Base-by-base conservation (phyloP, 441 rosid genomes). In the Eutrema salsugineum region DNA sequence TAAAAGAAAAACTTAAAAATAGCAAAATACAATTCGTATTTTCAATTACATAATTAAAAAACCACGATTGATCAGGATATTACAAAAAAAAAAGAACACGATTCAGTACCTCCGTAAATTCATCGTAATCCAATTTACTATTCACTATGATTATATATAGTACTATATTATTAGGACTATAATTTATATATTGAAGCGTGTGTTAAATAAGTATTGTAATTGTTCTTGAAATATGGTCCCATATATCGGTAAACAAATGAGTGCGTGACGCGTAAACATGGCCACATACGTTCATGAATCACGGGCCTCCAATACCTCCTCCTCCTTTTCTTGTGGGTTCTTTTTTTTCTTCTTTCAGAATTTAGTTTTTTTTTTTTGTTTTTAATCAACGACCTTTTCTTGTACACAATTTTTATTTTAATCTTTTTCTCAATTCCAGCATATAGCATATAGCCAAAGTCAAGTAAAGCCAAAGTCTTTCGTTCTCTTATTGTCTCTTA, bases 351-450 rank as follows among this genome's bases (percentile, higher is more conserved):
- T n/a, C n/a, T n/a, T n/a, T n/a, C n/a, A n/a, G n/a, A n/a, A n/a
- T 30, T 32, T 19, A 36, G 28, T 11, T 42, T 24, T 43, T 22
- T 46, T 66, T 24, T 11, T 42, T 24, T 43, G 15, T 46, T 66
- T 24, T 24, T 8, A 15, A 50, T 56, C 57, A 50, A 67, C 44
- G 78, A 73, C 78, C 48, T 24, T 11, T 73, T 73, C 68, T 50
- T 66, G 11, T 48, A 12, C 54, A 39, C 32, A 30, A 30, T 57
- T 72, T 72, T 38, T 43, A 12, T 10, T 24, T 33, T 58, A 15
- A 22, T 2, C 9, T 24, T n/a, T 15, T 11, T 24, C 20, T 27
- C n/a, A 28, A 8, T 19, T 44, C 57, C n/a, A 60, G 11, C 19
- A 33, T 24, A 24, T 17, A 60, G 11, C 19, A 33, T 24, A 24